Evolutionary conservation across 2,329 filamentous ascomycete genomes (phyloP).

Genomic region (Biscogniauxia mediterranea): DNA sequence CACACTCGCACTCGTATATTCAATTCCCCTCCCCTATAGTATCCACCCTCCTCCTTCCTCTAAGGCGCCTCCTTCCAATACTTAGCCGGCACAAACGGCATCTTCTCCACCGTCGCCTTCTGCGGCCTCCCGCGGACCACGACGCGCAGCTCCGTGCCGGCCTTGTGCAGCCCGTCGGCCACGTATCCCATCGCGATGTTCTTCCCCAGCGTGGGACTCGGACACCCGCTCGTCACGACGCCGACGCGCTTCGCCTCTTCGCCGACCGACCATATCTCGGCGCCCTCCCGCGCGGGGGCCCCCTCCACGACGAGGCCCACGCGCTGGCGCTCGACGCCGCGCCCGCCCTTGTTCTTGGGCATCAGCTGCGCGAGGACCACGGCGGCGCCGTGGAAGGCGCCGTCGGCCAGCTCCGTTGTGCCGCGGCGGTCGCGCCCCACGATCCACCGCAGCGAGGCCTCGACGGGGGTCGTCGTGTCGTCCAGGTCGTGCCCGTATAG

Average conservation of each 20-base stretch:
- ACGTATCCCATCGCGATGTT: conserved; percentile 98
- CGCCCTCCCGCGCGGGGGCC: conserved; percentile 86
- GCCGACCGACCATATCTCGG: conserved; percentile 62
- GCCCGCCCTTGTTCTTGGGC: conserved; percentile 68
- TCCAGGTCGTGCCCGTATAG: conserved; percentile 98
- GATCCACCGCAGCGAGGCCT: conserved; percentile 68
- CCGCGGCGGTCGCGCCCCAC: conserved; percentile 73
- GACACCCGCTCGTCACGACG: conserved; percentile 82
- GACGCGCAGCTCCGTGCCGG: conserved; percentile 77
- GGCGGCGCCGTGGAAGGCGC: conserved; percentile 83
- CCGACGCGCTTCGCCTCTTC: conserved; percentile 62
- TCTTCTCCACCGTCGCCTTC: conserved; percentile 75
- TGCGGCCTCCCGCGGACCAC: conserved; percentile 74
- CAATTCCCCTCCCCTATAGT: no score
- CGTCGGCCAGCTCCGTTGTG: conserved; percentile 37
- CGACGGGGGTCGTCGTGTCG: conserved; percentile 64
- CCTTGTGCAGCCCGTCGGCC: conserved; percentile 76
- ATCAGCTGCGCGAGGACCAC: conserved; percentile 75
- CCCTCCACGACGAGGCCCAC: conserved; percentile 82
- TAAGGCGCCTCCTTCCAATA: conserved; percentile 56
- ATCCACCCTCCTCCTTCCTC: conserved; percentile 18
- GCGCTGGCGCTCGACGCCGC: conserved; percentile 68
- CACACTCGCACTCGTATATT: no score
- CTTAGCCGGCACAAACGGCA: conserved; percentile 82
- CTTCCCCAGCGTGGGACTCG: conserved; percentile 79